phyloP scores from a whole-genome alignment of 2,329 filamentous ascomycete genomes.

The Aspergillus tanneri region DNA sequence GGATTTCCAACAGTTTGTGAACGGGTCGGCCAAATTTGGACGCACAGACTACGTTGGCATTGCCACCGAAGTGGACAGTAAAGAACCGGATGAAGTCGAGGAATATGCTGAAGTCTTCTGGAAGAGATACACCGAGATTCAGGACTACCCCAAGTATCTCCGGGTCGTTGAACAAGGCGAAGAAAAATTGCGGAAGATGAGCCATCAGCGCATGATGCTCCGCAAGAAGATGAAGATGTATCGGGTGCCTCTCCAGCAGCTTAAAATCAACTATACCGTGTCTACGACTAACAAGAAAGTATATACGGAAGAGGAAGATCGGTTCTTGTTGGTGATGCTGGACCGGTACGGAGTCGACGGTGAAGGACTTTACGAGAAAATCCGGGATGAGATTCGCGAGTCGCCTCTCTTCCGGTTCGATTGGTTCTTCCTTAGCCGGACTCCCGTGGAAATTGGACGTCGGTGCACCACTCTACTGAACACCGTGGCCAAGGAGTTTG shows the following conservation, averaged over 20 bases:
- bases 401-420: conserved; percentile 95
- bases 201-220: conserved; percentile 89
- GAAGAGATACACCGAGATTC: conserved; percentile 88
- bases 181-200: conserved; percentile 81
- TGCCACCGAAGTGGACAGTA: conserved; percentile 85
- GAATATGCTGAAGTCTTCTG: conserved; percentile 94
- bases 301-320: conserved; percentile 96
- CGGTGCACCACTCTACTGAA: conserved; percentile 92
- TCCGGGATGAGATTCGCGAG: conserved; percentile 95
- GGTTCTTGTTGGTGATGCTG: conserved; percentile 89
- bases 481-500: conserved; percentile 92
- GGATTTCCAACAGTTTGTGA: conserved; percentile 98
- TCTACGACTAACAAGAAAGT: conserved; percentile 99
- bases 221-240: conserved; percentile 95
- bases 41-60: conserved; percentile 83
- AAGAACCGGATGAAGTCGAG: conserved; percentile 79
- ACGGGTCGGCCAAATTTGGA: conserved; percentile 89
- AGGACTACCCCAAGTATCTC: conserved; percentile 85
- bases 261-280: conserved; percentile 98
- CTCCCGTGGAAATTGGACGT: conserved; percentile 85
- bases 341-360: conserved; percentile 90
- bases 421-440: conserved; percentile 98
- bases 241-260: conserved; percentile 93
- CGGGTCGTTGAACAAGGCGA: conserved; percentile 89
- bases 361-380: conserved; percentile 85